Base-by-base conservation (phyloP, 768 basidiomycete species). In the Thelephora ganbajun region DNA sequence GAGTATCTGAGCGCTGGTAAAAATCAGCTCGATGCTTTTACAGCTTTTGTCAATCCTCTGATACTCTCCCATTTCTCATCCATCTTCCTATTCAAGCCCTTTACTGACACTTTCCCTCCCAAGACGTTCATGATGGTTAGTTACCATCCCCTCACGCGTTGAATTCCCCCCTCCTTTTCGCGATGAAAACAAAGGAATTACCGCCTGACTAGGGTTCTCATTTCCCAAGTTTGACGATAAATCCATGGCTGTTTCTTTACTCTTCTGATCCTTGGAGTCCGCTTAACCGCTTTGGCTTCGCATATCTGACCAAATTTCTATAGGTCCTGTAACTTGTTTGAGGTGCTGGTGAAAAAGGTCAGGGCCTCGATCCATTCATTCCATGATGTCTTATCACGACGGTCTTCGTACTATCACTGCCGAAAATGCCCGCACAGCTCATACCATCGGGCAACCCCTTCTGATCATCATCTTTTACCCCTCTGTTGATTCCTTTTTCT, bases 381-480 rank as follows among this genome's bases (percentile, higher is more conserved):
- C 16, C 48, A 78, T 80, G 81, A 84, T 85, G 82, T 63, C 74
- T 66, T 70, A 78, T 79, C 83, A 87, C 85, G 85, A 88, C 85
- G 85, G 85, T 88, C 85, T 87, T 84, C 85, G 85, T 87, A 88
- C 57, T 49, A 62, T 61, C 54, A 49, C 65, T 86, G 83, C 80
- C 85, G 85, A 88, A 88, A 83, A 60, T 76, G 85, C 85, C 85
- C 84, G 85, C 80, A 84, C 79, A 88, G 85, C 85, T 88, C 85
- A 87, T 53, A 57, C 58, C 41, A 63, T 77, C 82, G 85, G 85
- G 83, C 83, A 82, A 68, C 77, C 83, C 78, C 66, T 53, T 73
- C 83, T 85, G 82, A 85, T 67, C 47, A 51, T 55, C 56, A 49
- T 44, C 3, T 41, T 7, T 7, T 11, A 11, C 20, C 37, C 18